Percentiles rank a stretch among this genome's conserved stretches.
phyloP scores from a whole-genome alignment of 176 grass and related monocot genomes.

The Areca catechu region DNA sequence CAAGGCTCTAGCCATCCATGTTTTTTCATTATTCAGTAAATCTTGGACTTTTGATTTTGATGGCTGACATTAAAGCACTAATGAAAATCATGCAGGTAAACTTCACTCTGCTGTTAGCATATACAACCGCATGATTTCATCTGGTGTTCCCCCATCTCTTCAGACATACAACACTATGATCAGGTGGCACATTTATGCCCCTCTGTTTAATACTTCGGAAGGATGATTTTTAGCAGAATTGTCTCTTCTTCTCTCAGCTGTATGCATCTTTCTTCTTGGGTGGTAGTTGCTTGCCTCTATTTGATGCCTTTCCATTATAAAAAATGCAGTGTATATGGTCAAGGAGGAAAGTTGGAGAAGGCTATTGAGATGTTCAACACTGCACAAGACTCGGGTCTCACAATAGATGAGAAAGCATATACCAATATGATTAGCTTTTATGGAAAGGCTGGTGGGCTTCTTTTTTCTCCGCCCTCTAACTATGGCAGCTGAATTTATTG shows the following conservation, averaged over 20 bases:
- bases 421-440: constrained; percentile 89
- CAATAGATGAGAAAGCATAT: constrained; percentile 61
- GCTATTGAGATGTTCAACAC: constrained; percentile 61
- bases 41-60: too few relatives aligned
- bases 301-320: background rate
- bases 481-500: background rate
- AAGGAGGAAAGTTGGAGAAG: constrained; percentile 78
- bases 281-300: too few relatives aligned
- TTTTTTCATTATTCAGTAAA: background rate
- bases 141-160: constrained; percentile 39
- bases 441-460: constrained; percentile 58
- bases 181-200: constrained; percentile 34
- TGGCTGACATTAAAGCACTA: too few relatives aligned
- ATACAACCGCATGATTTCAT: constrained; percentile 78
- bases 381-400: constrained; percentile 43
- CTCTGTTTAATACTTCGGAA: too few relatives aligned
- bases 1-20: constrained; percentile 8
- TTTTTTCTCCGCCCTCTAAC: background rate
- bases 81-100: constrained; percentile 47
- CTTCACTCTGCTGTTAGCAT: constrained; percentile 55
- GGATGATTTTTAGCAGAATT: too few relatives aligned
- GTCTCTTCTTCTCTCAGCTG: too few relatives aligned
- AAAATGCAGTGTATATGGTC: constrained; percentile 76
- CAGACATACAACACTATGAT: constrained; percentile 94
- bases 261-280: too few relatives aligned